phyloP scores from a whole-genome alignment of 495 filamentous ascomycete genomes.

The Terfezia claveryi region DNA sequence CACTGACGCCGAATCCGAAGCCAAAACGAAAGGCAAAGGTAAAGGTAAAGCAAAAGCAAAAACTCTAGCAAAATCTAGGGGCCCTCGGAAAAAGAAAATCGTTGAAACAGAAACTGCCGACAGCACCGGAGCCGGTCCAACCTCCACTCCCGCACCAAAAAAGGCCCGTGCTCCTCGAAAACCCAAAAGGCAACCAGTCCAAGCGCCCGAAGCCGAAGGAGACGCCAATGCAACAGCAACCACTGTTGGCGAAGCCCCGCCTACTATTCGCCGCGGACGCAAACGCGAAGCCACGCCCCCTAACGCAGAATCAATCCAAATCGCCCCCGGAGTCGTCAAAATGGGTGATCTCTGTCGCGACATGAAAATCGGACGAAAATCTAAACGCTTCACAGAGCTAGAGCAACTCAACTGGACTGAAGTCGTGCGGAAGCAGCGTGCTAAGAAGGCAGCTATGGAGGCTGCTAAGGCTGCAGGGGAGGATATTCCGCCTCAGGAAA shows the following conservation, averaged over 20 bases:
- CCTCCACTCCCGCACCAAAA: neutral
- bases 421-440: conserved; percentile 4
- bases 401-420: conserved; percentile 20
- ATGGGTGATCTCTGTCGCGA: conserved; percentile 73
- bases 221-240: neutral
- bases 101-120: neutral
- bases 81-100: neutral
- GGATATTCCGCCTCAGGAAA: conserved; percentile 5
- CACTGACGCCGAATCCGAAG: neutral
- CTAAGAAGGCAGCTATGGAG: conserved; percentile 4
- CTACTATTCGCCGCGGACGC: conserved; percentile 13
- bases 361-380: conserved; percentile 54
- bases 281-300: conserved; percentile 47
- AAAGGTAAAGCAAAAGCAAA: neutral
- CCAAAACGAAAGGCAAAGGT: neutral
- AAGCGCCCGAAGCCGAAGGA: neutral
- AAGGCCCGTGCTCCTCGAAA: neutral
- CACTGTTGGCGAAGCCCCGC: neutral
- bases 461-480: conserved; percentile 3
- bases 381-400: conserved; percentile 40
- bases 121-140: neutral
- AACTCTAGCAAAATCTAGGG: neutral
- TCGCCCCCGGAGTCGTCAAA: conserved; percentile 44
- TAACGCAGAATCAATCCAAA: conserved; percentile 47
- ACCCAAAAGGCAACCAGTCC: neutral